A percentile compares a stretch with the other conserved stretches of the same genome.
Evolutionary conservation across 2,329 filamentous ascomycete species (phyloP).

Genomic region (Monilinia laxa): DNA sequence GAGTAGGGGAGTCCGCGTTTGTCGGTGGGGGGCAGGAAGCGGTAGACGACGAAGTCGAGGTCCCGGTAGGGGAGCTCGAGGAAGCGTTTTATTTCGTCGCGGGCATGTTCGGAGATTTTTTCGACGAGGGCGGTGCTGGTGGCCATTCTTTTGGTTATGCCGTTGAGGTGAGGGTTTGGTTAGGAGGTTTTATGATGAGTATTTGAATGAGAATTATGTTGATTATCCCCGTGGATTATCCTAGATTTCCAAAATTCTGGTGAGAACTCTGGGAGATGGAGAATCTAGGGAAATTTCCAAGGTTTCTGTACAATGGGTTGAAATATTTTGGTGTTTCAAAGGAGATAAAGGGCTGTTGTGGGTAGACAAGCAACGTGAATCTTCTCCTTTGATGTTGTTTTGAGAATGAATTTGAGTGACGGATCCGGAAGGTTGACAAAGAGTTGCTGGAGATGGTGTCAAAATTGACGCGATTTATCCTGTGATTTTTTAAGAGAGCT

Average conservation of each 20-base stretch:
- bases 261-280: not conserved
- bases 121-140: not conserved
- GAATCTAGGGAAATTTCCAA: not conserved
- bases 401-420: slow-evolving; percentile 1
- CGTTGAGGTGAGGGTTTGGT: not conserved
- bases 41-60: slow-evolving; percentile 16
- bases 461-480: not conserved
- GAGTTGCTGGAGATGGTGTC: not conserved
- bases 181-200: too few relatives aligned
- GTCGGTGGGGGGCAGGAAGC: slow-evolving; percentile 10
- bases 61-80: slow-evolving; percentile 10
- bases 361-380: not conserved
- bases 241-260: not conserved
- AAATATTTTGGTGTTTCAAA: slow-evolving; percentile 10
- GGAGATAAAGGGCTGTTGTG: not conserved
- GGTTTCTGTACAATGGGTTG: slow-evolving; percentile 3
- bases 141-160: not conserved
- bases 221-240: not conserved
- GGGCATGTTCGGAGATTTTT: not conserved
- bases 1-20: slow-evolving; percentile 11
- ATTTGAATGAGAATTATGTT: not conserved
- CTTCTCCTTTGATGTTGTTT: not conserved
- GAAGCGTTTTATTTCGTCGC: not conserved
- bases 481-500: not conserved
- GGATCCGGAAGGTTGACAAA: slow-evolving; percentile 15